Evolutionary conservation across 2,329 filamentous ascomycete species (phyloP), one percentile per base, ranked within the genome.

Genomic region (Ophiostoma montium): DNA sequence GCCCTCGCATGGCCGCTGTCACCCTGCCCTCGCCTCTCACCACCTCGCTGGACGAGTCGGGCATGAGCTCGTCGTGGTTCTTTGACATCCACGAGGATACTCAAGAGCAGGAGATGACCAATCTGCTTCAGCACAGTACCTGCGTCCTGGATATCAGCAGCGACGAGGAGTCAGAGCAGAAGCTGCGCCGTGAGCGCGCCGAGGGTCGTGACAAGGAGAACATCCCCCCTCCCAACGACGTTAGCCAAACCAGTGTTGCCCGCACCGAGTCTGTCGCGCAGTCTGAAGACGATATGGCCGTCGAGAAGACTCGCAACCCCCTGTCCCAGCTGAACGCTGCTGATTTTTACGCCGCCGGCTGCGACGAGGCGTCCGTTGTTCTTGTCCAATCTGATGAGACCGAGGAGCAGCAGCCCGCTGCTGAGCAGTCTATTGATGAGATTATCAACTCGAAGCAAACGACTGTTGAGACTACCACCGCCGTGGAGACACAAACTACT

Each of bases 71-170:
- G 32, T 74, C 74, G 51, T 95, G 88, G 89, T 84, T 84, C 69
- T 96, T 98, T 61, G 84, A 90, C 52, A 96, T 98, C 59, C 82
- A 95, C 62, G 86, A 95, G 62, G 90, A 98, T 64, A 87, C 86
- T 0, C 78, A 84, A 8, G 86, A 95, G 62, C 85, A 95, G 61
- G 83, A 94, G 61, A 85, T 92, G 65, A 86, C 88, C 58, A 95
- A 94, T 59, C 70, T 95, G 35, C 86, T 96, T 67, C 86, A 95
- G 65, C 90, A 95, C 68, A 84, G 83, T 50, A 90, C 90, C 8
- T 82, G 83, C 55, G 80, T 83, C 0, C 75, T 96, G 3, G 90
- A 96, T 61, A 87, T 96, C 59, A 87, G 80, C 56, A 89, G 86
- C 19, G 89, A 95, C 58, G 89, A 95, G 62, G 84, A 89, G 64